phyloP scores from a whole-genome alignment of 2,329 filamentous ascomycete species.

The Blumeria graminis region DNA sequence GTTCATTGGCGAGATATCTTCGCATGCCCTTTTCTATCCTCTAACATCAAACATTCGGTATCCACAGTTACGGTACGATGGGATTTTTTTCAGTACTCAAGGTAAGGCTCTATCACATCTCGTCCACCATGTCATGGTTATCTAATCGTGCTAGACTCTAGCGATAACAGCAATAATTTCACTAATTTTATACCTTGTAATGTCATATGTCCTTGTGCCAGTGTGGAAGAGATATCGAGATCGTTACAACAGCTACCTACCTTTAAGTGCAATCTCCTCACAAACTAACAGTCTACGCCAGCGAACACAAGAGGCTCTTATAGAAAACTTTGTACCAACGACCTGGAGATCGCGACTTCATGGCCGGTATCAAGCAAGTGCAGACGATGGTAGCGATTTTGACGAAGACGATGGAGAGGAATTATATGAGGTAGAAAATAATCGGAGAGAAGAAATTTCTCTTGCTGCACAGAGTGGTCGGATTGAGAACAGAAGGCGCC shows the following conservation, averaged over 20 bases:
- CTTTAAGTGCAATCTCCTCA: conserved; percentile 36
- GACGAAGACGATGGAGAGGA: conserved; percentile 48
- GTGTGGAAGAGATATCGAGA: conserved; percentile 44
- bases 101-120: conserved; percentile 5
- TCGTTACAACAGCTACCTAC: conserved; percentile 52
- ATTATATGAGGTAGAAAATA: conserved; percentile 30
- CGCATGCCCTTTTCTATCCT: no score
- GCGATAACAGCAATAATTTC: conserved; percentile 48
- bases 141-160: conserved; percentile 28
- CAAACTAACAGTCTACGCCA: conserved; percentile 30
- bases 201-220: conserved; percentile 41
- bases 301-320: conserved; percentile 21
- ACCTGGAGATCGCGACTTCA: conserved; percentile 23
- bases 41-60: no score
- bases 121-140: no score
- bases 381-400: conserved; percentile 26
- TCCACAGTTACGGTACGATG: conserved; percentile 7
- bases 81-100: conserved; percentile 13
- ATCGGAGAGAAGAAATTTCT: conserved; percentile 19
- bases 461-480: conserved; percentile 14
- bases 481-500: conserved; percentile 18
- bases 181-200: conserved; percentile 38
- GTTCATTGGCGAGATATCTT: no score
- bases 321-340: conserved; percentile 21
- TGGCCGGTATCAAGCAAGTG: conserved; percentile 17